Evolutionary conservation across 352 stramenopile genomes (phyloP), one percentile per base, ranked within the genome.

Genomic region (Phytopythium delawarense): DNA sequence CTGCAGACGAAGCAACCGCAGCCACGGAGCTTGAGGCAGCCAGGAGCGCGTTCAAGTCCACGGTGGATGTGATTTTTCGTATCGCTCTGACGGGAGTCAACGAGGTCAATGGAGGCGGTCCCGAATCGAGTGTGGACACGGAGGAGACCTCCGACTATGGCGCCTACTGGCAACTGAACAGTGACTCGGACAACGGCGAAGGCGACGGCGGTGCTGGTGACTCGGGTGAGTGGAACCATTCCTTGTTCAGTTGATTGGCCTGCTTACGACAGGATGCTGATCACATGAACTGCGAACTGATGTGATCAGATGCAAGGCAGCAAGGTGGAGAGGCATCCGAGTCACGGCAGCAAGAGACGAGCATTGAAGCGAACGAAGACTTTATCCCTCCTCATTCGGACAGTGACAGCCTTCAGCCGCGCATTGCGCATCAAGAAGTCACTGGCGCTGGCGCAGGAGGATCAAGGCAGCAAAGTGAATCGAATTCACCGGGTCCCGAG

Each of bases 21-120:
- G 15, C 3, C 18, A 61, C 32, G 28, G 30, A 57, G 39, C 46
- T 7, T 15, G 30, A 42, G 11, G 32, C 23, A 25, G 51, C n/a
- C 20, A 57, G 69, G 16, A 57, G 57, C 7, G 59, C 42, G 30
- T 74, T 78, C 34, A 79, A 76, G 50, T 21, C 56, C 13, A 67
- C 75, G 46, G 59, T 65, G 9, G 59, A 44, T 34, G 44, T 70
- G 7, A 48, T 81, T 7, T 84, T 84, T 34, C 72, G 72, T 59
- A 76, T 84, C 25, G 75, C 70, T 21, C 39, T 81, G 39, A 69
- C 70, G 21, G 72, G 75, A 44, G 63, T 71, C 30, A 77, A 60
- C 39, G 37, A 60, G 21, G 20, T 25, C 12, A 21, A 35, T n/a
- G 32, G 15, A 45, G 32, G 9, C 35, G 35, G 35, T 5, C 40